A percentile compares a stretch with the other conserved stretches of the same genome.
Conservation (phyloP, 805 yeast genomes). For the Saturnispora halmiae region DNA sequence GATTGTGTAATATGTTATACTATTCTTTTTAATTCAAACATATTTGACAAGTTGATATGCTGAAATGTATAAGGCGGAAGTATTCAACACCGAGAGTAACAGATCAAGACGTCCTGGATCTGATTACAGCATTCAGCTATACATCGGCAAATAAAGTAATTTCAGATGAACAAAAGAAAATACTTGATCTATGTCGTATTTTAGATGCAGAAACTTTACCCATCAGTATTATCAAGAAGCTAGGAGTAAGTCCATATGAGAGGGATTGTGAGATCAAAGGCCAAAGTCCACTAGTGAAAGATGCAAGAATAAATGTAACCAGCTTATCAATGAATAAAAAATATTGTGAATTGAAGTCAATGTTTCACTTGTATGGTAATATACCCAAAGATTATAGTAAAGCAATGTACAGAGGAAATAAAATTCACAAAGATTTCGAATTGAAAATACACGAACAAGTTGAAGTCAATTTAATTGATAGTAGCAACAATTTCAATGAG, state of each 20-base stretch:
- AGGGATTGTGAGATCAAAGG: conserved; percentile 7
- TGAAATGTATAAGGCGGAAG: too few relatives aligned
- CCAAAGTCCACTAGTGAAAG: not conserved
- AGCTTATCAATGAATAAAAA: conserved; percentile 40
- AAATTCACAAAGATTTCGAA: conserved; percentile 42
- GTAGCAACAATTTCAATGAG: not conserved
- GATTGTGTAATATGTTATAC: too few relatives aligned
- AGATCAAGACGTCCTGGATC: not conserved
- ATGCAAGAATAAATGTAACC: conserved; percentile 46
- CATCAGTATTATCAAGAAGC: not conserved
- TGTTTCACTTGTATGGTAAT: conserved; percentile 42
- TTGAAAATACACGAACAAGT: conserved; percentile 33
- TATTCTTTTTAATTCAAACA: too few relatives aligned
- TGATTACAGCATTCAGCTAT: not conserved
- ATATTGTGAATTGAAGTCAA: conserved; percentile 62
- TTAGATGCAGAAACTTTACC: conserved; percentile 5
- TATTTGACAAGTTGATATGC: too few relatives aligned
- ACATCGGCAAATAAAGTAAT: not conserved
- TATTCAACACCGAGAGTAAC: not conserved
- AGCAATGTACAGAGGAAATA: conserved; percentile 40
- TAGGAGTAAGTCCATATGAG: conserved; percentile 11
- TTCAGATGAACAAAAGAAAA: not conserved
- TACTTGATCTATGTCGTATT: not conserved
- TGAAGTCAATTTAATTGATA: not conserved
- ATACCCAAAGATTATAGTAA: conserved; percentile 24